These are phyloP conservation scores for Ceratobasidium sp. DNA, from an alignment of 1,284 basidiomycete species.

Conservation along the genomic window DNA sequence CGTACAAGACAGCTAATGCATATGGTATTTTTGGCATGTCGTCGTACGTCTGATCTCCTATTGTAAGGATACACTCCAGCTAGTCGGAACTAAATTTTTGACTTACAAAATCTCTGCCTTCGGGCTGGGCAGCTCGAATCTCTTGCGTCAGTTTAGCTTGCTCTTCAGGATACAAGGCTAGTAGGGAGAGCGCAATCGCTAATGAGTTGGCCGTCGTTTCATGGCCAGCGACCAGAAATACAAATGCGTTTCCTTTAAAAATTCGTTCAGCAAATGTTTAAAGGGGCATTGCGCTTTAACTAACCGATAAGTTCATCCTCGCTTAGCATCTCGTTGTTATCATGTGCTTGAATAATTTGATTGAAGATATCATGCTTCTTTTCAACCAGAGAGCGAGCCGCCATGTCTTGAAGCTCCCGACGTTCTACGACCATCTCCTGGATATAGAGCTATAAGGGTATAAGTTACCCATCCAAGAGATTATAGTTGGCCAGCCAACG, in stretches of 20 bases:
- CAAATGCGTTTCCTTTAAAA: constrained; percentile 68
- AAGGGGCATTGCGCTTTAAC: constrained; percentile 36
- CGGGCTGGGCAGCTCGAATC: constrained; percentile 57
- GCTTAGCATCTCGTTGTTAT: constrained; percentile 60
- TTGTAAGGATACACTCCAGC: neutral
- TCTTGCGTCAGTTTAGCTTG: constrained; percentile 73
- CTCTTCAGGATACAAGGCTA: constrained; percentile 70
- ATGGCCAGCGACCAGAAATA: constrained; percentile 72
- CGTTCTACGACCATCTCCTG: constrained; percentile 69
- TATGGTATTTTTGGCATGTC: constrained; percentile 66
- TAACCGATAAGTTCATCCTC: constrained; percentile 68
- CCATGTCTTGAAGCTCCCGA: constrained; percentile 55
- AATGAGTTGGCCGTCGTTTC: constrained; percentile 72
- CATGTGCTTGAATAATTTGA: constrained; percentile 68
- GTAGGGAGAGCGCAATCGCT: constrained; percentile 68
- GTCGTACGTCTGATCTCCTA: constrained; percentile 63
- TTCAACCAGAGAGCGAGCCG: constrained; percentile 54
- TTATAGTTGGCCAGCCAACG: neutral
- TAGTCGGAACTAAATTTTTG: constrained; percentile 62
- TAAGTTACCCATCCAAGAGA: neutral
- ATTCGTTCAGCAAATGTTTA: neutral
- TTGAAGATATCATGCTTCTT: constrained; percentile 70
- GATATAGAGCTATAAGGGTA: constrained; percentile 64
- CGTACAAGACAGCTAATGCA: constrained; percentile 68
- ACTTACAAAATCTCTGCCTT: constrained; percentile 53